These are phyloP conservation scores for Hanseniaspora hatyaiensis DNA, from an alignment of 805 yeast species.

Conservation along the genomic window DNA sequence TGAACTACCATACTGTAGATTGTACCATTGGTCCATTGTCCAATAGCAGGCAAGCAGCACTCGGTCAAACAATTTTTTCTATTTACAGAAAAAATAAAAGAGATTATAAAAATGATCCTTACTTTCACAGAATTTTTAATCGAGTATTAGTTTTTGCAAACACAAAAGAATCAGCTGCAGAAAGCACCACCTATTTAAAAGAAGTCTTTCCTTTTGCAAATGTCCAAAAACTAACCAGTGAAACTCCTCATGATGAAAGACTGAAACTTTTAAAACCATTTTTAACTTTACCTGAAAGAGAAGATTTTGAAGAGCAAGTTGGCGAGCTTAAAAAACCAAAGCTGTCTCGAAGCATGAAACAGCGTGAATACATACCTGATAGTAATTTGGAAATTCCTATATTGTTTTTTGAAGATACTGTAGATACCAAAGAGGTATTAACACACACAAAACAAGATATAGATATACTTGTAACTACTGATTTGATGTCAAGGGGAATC, in stretches of 20 bases:
- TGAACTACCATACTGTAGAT: slow-evolving; percentile 64
- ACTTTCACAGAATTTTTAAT: slow-evolving; percentile 45
- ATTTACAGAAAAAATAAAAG: slow-evolving; percentile 57
- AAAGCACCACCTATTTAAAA: slow-evolving; percentile 44
- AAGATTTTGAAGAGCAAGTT: too few relatives aligned
- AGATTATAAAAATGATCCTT: slow-evolving; percentile 42
- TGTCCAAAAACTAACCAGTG: slow-evolving; percentile 56
- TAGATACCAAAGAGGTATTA: not conserved
- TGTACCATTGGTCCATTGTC: slow-evolving; percentile 68
- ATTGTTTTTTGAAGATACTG: not conserved
- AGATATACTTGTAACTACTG: slow-evolving; percentile 76
- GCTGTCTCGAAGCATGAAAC: too few relatives aligned
- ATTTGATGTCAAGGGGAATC: slow-evolving; percentile 78
- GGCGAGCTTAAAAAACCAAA: too few relatives aligned
- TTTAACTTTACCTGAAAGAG: slow-evolving; percentile 43
- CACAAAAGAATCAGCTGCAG: slow-evolving; percentile 49
- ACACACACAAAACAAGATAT: slow-evolving; percentile 28
- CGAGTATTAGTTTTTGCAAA: slow-evolving; percentile 79
- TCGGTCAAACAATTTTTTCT: slow-evolving; percentile 80
- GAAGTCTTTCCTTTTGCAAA: slow-evolving; percentile 41
- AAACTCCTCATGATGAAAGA: slow-evolving; percentile 51
- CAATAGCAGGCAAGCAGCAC: slow-evolving; percentile 71
- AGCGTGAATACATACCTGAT: slow-evolving; percentile 25
- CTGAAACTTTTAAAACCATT: slow-evolving; percentile 47
- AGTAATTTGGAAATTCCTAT: slow-evolving; percentile 29